These are phyloP conservation scores for Gloeophyllum trabeum DNA, from an alignment of 768 basidiomycete genomes.

Conservation along the genomic window DNA sequence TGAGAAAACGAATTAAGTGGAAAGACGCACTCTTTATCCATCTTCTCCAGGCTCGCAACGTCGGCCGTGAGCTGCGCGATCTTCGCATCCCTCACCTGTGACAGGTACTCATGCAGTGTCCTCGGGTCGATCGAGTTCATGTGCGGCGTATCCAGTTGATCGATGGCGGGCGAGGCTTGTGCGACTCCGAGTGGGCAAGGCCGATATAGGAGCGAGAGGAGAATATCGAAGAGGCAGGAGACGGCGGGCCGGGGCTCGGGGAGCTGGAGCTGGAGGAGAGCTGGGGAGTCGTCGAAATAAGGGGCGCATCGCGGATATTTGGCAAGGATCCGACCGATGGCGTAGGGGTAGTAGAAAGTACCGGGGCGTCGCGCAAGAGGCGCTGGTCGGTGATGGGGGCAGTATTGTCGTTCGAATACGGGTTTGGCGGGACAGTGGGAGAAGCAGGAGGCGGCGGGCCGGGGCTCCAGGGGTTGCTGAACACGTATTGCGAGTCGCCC, in stretches of 20 bases:
- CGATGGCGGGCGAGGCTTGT: conserved; percentile 65
- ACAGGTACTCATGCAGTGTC: conserved; percentile 46
- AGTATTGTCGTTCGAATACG: conserved; percentile 50
- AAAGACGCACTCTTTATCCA: no score
- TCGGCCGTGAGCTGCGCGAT: no score
- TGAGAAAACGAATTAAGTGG: no score
- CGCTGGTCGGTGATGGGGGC: conserved; percentile 31
- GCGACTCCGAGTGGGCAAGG: conserved; percentile 50
- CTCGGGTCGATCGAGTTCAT: conserved; percentile 50
- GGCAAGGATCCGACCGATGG: conserved; percentile 19
- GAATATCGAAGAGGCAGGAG: conserved; percentile 59
- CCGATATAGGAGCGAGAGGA: conserved; percentile 40
- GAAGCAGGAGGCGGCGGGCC: no score
- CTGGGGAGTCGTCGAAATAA: conserved; percentile 11
- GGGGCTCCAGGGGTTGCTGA: no score
- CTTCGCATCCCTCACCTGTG: no score
- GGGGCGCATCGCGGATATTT: conserved; percentile 29
- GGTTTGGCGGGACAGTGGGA: conserved; percentile 58
- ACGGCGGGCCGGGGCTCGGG: conserved; percentile 65
- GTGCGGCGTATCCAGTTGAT: conserved; percentile 46
- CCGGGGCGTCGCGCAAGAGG: conserved; percentile 37
- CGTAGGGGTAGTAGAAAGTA: conserved; percentile 12
- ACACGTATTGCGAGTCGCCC: no score
- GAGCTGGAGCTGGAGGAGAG: conserved; percentile 36
- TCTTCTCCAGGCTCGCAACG: no score